Evolutionary conservation across 2,329 filamentous ascomycete species (phyloP).

Genomic region (Dactylellina sp.): DNA sequence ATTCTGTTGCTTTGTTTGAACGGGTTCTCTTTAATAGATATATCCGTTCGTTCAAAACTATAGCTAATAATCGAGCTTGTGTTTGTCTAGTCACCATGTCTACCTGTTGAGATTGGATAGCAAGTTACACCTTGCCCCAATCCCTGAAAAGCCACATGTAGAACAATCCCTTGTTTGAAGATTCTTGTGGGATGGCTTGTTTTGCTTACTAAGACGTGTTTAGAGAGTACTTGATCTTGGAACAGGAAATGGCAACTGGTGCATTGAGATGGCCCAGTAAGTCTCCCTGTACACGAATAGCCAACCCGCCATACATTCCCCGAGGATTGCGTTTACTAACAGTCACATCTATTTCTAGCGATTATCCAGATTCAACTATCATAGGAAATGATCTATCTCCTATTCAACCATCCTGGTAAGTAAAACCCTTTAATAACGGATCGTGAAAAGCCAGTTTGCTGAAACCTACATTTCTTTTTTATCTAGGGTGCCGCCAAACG

Average conservation of each 20-base stretch:
- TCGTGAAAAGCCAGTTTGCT: not conserved
- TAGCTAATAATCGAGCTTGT: not conserved
- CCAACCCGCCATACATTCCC: not conserved
- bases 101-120: slow-evolving; percentile 56
- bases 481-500: slow-evolving; percentile 60
- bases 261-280: slow-evolving; percentile 64
- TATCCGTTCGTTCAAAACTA: not conserved
- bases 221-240: slow-evolving; percentile 65
- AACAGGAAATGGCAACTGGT: slow-evolving; percentile 66
- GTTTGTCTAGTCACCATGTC: slow-evolving; percentile 37
- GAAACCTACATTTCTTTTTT: slow-evolving; percentile 22
- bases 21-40: not conserved
- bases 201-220: not conserved
- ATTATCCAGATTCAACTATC: slow-evolving; percentile 57
- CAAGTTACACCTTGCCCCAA: slow-evolving; percentile 58
- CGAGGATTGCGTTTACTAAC: not conserved
- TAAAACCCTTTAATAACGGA: not conserved
- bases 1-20: too few relatives aligned
- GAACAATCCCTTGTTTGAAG: not conserved
- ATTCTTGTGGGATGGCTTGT: not conserved
- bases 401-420: slow-evolving; percentile 58
- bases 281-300: not conserved
- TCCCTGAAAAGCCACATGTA: slow-evolving; percentile 56
- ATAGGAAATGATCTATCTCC: slow-evolving; percentile 60
- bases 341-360: slow-evolving; percentile 8